Base-by-base conservation (phyloP, 2,329 filamentous ascomycete species). In the Sporothrix dimorphospora region DNA sequence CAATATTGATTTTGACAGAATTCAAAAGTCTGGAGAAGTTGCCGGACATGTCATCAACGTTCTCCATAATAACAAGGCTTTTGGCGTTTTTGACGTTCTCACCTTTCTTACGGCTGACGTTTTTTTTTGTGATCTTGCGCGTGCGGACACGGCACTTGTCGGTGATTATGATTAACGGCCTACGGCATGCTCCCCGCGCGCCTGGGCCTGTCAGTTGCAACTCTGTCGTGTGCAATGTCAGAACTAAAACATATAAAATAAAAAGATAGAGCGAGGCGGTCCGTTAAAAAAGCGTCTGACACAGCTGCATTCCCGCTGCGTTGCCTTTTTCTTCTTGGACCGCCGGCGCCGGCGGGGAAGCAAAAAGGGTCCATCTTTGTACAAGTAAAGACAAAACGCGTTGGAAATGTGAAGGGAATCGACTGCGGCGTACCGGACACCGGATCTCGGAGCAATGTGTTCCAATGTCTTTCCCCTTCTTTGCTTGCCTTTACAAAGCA, bases 1-100 rank as follows among this genome's bases (percentile, higher is more conserved):
- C 27, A 59, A n/a, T 38, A 11, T 38, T 59, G 16, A 55, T 27
- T 14, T 55, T 16, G 45, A 47, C 45, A 3, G 14, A 27, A 12
- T 4, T 5, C 21, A 27, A 55, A 55, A 55, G 24, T 63, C 34
- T 42, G 59, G 59, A n/a, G 38, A 24, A 24, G 59, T 30, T 34
- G 30, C 6, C 6, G 30, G 30, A 3, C 30, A 34, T 51, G 19
- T 21, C n/a, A 24, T 53, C 12, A 9, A 34, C 16, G 30, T 38
- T 24, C 59, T 14, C 38, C 59, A 63, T 42, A 63, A 42, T 24
- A 42, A 42, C 59, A 63, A 63, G 59, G 59, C n/a, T 42, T 59
- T 19, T 42, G 59, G 24, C 59, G 38, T 45, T 24, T 24, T 11
- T 42, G n/a, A 24, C 38, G 12, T 11, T 63, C 34, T 45, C 38